Percentiles rank a stretch among this genome's conserved stretches.
Conservation (phyloP, 306 rosid genomes). For the Dryas octopetala region DNA sequence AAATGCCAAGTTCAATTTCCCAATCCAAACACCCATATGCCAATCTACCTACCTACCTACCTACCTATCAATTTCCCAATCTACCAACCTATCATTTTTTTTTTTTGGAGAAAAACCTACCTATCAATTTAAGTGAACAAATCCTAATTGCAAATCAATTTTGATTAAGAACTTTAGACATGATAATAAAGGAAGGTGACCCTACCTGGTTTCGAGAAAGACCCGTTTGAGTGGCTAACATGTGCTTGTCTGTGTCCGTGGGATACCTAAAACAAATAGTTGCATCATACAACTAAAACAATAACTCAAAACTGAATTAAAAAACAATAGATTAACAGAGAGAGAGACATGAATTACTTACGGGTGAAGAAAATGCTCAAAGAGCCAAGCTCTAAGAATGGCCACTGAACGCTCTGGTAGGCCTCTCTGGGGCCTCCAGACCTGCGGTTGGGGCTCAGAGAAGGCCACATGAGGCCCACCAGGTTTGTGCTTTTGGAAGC, state of each 20-base stretch:
- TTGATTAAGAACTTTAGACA: constrained; percentile 5
- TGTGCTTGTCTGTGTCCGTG: constrained; percentile 93
- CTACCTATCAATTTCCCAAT: not conserved
- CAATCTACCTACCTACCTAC: not conserved
- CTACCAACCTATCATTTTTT: too few relatives aligned
- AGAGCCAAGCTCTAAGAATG: constrained; percentile 89
- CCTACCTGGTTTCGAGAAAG: constrained; percentile 96
- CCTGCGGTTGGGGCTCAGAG: constrained; percentile 63
- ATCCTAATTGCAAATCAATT: constrained; percentile 18
- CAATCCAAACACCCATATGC: not conserved
- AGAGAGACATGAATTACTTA: constrained; percentile 33
- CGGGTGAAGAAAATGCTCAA: constrained; percentile 99
- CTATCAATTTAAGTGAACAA: not conserved
- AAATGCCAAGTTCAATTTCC: too few relatives aligned
- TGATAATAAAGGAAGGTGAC: constrained; percentile 24
- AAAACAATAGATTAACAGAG: constrained; percentile 11
- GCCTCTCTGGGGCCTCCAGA: constrained; percentile 96
- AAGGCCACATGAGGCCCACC: constrained; percentile 36
- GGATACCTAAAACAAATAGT: constrained; percentile 67
- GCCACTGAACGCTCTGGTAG: constrained; percentile 86
- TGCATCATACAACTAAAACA: constrained; percentile 9
- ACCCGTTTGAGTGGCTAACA: constrained; percentile 93
- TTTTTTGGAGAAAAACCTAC: not conserved
- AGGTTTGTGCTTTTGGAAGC: constrained; percentile 54
- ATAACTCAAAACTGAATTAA: too few relatives aligned